phyloP scores from a whole-genome alignment of 306 rosid genomes.

The Vigna reflexopilosa region DNA sequence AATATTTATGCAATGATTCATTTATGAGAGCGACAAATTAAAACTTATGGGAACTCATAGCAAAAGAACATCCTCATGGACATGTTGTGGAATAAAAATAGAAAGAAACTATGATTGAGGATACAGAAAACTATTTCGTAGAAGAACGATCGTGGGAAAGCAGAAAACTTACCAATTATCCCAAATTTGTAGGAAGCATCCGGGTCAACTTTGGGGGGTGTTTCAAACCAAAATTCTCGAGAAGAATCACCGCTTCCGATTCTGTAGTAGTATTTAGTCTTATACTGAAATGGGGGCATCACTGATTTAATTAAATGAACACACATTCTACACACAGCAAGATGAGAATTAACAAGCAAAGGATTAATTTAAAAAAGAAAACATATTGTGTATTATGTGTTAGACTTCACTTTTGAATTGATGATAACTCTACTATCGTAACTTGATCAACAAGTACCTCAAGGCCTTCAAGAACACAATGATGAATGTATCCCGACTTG shows the following conservation, averaged over 20 bases:
- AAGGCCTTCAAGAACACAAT: constrained; percentile 80
- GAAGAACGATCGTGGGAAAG: constrained; percentile 31
- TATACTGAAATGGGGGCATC: constrained; percentile 62
- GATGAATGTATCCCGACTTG: constrained; percentile 92
- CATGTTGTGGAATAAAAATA: constrained; percentile 32
- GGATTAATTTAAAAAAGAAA: constrained; percentile 38
- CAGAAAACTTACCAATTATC: constrained; percentile 74
- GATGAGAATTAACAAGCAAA: constrained; percentile 14
- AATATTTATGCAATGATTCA: constrained; percentile 41
- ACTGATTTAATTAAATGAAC: constrained; percentile 22
- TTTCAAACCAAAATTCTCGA: constrained; percentile 85
- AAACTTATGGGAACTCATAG: constrained; percentile 25
- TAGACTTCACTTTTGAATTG: constrained; percentile 13
- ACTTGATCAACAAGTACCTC: constrained; percentile 59
- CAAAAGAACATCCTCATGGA: constrained; percentile 19
- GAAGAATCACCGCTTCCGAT: constrained; percentile 85
- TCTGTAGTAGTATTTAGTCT: constrained; percentile 85
- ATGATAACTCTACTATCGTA: constrained; percentile 32
- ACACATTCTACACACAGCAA: constrained; percentile 4
- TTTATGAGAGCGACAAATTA: constrained; percentile 25
- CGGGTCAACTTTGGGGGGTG: constrained; percentile 79
- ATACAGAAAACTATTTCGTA: constrained; percentile 25
- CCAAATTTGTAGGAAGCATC: constrained; percentile 89
- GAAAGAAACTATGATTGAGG: constrained; percentile 33
- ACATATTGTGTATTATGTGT: background rate